phyloP scores from a whole-genome alignment of 2,329 filamentous ascomycete genomes.

The Paecilomyces dactylethromorphus region DNA sequence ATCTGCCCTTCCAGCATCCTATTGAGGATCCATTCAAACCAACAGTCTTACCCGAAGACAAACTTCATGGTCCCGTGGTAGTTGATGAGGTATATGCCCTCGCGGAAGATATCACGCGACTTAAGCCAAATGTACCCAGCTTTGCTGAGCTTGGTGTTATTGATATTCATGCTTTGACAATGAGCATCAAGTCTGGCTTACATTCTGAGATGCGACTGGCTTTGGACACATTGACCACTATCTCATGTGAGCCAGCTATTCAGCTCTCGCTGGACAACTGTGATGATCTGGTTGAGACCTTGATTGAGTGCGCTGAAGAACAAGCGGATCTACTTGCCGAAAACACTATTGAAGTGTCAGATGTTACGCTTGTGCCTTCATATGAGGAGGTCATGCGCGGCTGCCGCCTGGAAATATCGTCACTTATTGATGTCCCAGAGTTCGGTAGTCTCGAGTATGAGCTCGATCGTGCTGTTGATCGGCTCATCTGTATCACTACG shows the following conservation, averaged over 20 bases:
- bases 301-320: conserved; percentile 86
- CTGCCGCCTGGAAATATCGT: conserved; percentile 67
- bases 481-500: conserved; percentile 82
- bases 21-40: conserved; percentile 43
- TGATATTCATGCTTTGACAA: conserved; percentile 82
- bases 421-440: conserved; percentile 63
- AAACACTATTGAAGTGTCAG: conserved; percentile 75
- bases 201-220: conserved; percentile 84
- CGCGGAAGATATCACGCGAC: conserved; percentile 59
- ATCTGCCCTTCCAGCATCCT: conserved; percentile 29
- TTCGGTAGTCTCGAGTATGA: conserved; percentile 75
- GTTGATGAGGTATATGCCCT: conserved; percentile 58
- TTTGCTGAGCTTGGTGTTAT: conserved; percentile 77
- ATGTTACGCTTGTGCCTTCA: conserved; percentile 72
- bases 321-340: conserved; percentile 81
- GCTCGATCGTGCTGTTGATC: conserved; percentile 78
- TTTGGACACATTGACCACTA: conserved; percentile 70
- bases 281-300: conserved; percentile 79
- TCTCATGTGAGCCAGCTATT: conserved; percentile 59
- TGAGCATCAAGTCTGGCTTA: conserved; percentile 84
- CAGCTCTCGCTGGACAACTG: conserved; percentile 66
- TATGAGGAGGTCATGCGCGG: conserved; percentile 84
- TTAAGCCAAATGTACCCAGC: conserved; percentile 68
- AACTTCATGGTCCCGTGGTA: conserved; percentile 66
- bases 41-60: conserved; percentile 41